Conservation (phyloP, 345 rosid species). For the Cardiospermum halicacabum region DNA sequence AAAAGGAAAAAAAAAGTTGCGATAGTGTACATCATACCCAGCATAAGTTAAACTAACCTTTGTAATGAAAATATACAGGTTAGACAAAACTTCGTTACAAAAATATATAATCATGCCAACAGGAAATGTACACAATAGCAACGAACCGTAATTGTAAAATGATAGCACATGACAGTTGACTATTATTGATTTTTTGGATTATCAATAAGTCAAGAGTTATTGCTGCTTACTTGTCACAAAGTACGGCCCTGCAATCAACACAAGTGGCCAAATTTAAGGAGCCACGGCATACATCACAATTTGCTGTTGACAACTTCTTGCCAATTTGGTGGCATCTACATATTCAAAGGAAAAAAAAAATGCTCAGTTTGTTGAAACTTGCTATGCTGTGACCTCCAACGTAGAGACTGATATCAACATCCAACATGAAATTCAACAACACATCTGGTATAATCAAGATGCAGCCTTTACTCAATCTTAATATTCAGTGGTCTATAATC, state of each 20-base stretch:
- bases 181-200: background rate
- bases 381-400: background rate
- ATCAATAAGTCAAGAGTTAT: background rate
- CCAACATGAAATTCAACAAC: background rate
- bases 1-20: background rate
- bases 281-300: constrained; percentile 49
- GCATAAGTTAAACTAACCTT: background rate
- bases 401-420: background rate
- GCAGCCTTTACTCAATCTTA: background rate
- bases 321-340: constrained; percentile 63
- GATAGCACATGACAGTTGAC: background rate
- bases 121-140: background rate
- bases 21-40: background rate
- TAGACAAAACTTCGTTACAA: background rate
- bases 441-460: background rate
- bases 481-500: background rate
- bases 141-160: background rate
- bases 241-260: constrained; percentile 47
- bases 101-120: background rate
- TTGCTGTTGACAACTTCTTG: constrained; percentile 35
- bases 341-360: constrained; percentile 9
- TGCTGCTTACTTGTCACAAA: constrained; percentile 55
- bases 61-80: background rate
- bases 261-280: constrained; percentile 55
- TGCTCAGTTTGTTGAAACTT: background rate